Evolutionary conservation across 1,284 basidiomycete genomes (phyloP).

Genomic region (Farysia itapuensis): DNA sequence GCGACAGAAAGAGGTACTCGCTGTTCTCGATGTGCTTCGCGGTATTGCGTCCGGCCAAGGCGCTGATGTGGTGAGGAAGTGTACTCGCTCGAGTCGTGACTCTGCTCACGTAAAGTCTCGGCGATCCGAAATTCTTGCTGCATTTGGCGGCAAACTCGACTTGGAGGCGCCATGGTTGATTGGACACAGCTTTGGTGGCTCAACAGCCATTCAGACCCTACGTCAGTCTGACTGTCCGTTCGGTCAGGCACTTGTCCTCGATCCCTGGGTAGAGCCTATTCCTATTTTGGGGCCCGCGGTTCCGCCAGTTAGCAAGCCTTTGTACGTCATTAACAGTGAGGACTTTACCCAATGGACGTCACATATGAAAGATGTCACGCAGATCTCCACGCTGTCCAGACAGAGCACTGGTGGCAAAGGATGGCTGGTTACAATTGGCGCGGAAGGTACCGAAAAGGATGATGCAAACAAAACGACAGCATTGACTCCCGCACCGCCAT

Average conservation of each 20-base stretch:
- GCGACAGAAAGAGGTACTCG: conserved; percentile 38
- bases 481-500: conserved; percentile 4
- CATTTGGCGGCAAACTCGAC: conserved; percentile 30
- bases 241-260: conserved; percentile 31
- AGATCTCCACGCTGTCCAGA: conserved; percentile 22
- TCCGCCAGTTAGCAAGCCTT: conserved; percentile 27
- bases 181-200: conserved; percentile 49
- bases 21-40: conserved; percentile 25
- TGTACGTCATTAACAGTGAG: conserved; percentile 53
- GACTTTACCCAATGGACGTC: conserved; percentile 45
- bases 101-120: conserved; percentile 5
- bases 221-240: conserved; percentile 26
- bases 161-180: conserved; percentile 29
- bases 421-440: conserved; percentile 40
- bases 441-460: conserved; percentile 26
- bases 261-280: conserved; percentile 45
- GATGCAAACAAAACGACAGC: conserved; percentile 1
- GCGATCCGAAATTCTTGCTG: conserved; percentile 7
- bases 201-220: conserved; percentile 32
- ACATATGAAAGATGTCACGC: conserved; percentile 39
- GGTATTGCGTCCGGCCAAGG: conserved; percentile 31
- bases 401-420: conserved; percentile 18
- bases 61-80: conserved; percentile 2
- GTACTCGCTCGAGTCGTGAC: conserved; percentile 17
- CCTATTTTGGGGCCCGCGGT: conserved; percentile 14